Base-by-base conservation (phyloP, 306 rosid genomes). In the Echinosophora koreensis region DNA sequence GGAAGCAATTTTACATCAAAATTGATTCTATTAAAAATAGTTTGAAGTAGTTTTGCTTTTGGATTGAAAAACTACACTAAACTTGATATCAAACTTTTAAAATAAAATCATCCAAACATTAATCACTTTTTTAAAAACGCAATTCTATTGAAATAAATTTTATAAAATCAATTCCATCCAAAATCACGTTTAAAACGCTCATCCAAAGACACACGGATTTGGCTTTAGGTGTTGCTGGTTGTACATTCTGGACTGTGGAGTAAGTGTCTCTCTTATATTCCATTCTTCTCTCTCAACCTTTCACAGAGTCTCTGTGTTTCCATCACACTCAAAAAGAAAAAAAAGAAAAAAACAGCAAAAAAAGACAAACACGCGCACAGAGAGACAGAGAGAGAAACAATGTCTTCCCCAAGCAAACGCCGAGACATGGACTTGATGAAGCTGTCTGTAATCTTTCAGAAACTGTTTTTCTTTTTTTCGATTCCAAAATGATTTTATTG, bases 341-440 rank as follows among this genome's bases (percentile, higher is more conserved):
- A 13, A n/a, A 16, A 13, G 12, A 15, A 14, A 15, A 27, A 2
- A 39, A 22, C 51, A 62, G 74, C 77, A 8, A 89, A 35, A 35
- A 70, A 50, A 30, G 2, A 61, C 10, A 28, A 60, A 18, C 22
- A 46, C 22, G 13, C 7, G 15, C 17, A 14, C 76, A 34, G 13
- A 59, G 16, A 54, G 32, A 30, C 32, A 30, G n/a, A 39, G 50
- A 47, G 8, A 59, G 28, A 50, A 52, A 86, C 80, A 35, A 93
- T 93, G 98, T 87, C 94, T 79, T 93, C 96, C 3, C 97, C 97
- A 15, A 91, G 89, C 87, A 93, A 88, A 82, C 97, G 96, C 77
- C 85, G 97, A 3, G 96, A 91, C 88, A 88, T 86, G 98, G 98
- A 94, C 81, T 81, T 91, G 88, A 94, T 90, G 97, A 90, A 94